phyloP scores from a whole-genome alignment of 2,329 filamentous ascomycete genomes.

The Penicillium concentricum region DNA sequence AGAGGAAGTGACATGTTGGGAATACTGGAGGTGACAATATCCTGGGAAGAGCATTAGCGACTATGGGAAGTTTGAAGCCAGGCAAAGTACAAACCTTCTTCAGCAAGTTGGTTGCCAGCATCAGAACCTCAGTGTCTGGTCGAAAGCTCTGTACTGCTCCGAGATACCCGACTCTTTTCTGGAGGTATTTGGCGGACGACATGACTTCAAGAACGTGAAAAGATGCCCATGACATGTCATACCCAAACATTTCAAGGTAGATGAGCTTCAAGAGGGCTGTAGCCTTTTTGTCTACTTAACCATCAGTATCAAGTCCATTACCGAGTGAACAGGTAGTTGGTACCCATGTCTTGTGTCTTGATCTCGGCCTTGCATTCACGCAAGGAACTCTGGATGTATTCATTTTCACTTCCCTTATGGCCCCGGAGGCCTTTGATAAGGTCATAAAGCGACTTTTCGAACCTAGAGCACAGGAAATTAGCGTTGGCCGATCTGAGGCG shows the following conservation, averaged over 20 bases:
- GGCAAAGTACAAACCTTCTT: slow-evolving; percentile 67
- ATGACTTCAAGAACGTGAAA: slow-evolving; percentile 99
- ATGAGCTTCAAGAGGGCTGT: slow-evolving; percentile 93
- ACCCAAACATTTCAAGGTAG: slow-evolving; percentile 97
- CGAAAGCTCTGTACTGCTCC: slow-evolving; percentile 95
- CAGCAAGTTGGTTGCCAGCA: slow-evolving; percentile 93
- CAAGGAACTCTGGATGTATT: slow-evolving; percentile 89
- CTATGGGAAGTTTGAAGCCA: neutral
- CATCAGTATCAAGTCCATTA: slow-evolving; percentile 7
- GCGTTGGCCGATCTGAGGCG: neutral
- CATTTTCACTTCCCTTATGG: slow-evolving; percentile 91
- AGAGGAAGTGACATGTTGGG: slow-evolving; percentile 83
- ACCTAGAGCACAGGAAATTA: slow-evolving; percentile 58
- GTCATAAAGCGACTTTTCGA: slow-evolving; percentile 98
- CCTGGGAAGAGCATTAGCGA: slow-evolving; percentile 29
- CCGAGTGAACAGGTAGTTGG: neutral
- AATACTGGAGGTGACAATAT: slow-evolving; percentile 65
- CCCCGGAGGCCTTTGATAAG: slow-evolving; percentile 94
- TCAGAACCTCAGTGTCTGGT: slow-evolving; percentile 91
- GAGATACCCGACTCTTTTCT: slow-evolving; percentile 93
- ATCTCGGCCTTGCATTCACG: slow-evolving; percentile 96
- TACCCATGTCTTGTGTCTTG: slow-evolving; percentile 87
- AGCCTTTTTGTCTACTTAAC: slow-evolving; percentile 76
- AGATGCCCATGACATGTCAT: slow-evolving; percentile 99
- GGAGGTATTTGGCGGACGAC: slow-evolving; percentile 90